Evolutionary conservation across 768 basidiomycete species (phyloP), one percentile per base, ranked within the genome.

Genomic region (Kwoniella europaea): DNA sequence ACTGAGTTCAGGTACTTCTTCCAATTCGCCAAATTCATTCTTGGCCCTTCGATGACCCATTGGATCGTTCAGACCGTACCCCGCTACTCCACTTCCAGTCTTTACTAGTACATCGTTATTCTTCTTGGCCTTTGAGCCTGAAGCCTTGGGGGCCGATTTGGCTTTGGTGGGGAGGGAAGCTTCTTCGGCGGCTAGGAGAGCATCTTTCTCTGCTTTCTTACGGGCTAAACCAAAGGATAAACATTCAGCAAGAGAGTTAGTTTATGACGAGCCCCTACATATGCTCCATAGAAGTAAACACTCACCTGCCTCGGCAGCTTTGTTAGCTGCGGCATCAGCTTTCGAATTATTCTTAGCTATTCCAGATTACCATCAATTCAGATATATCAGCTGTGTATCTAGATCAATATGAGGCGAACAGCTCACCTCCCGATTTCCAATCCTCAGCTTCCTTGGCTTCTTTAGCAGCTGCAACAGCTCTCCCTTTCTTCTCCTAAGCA

Each of bases 161-260:
- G 84, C 86, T 79, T 90, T 91, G 16, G 87, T 59, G 2, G 82
- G 81, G 0, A 85, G 83, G 43, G 85, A 76, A 1, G 90, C 87
- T 85, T 96, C 94, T 83, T 97, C 94, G 75, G 92, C 92, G n/a
- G 91, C 93, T 18, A 95, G 87, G 15, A 95, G 84, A 41, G 90
- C 89, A 3, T 91, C 92, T 75, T 88, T 90, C 87, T 94, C 93
- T 1, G 91, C 92, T 83, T 94, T 96, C 65, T 93, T 89, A 16
- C 91, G 91, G n/a, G 92, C 87, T 57, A 58, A 10, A 41, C 35
- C 35, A 9, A 35, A 35, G 7, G 1, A 35, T 35, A 35, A 35
- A 35, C 35, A 35, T 35, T 35, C 35, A 35, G 35, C 35, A 35
- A 35, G 7, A 4, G 35, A 35, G 6, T 35, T 35, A 4, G 3